Evolutionary conservation across 2,329 filamentous ascomycete species (phyloP), one percentile per base, ranked within the genome.

Genomic region (Aphanocladium album): DNA sequence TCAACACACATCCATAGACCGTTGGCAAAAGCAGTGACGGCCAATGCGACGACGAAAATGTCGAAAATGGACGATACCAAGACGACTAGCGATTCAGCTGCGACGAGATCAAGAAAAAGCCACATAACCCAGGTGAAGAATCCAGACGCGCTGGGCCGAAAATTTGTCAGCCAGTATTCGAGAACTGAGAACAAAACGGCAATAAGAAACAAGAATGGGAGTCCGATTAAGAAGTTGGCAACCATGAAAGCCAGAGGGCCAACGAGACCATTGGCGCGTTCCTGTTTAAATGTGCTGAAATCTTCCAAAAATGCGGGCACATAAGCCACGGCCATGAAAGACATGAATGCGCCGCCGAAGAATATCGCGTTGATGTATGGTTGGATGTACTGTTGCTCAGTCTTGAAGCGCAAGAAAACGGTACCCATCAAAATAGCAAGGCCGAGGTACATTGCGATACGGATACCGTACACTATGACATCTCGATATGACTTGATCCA

Each of bases 361-460:
- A 89, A 89, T 56, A 96, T 89, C 52, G 90, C 89, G 71, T 96
- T 96, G 72, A 87, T 91, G 67, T 90, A 89, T 0, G 90, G 86
- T 67, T 91, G 88, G 66, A 96, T 93, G 62, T 89, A 88, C 60
- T 81, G 77, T 70, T 96, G 91, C 0, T 80, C 76, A 0, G 87
- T 80, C 4, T 81, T 76, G 2, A 96, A 79, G 6, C 91, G 85
- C 16, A 96, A 76, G 87, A 90, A 96, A 14, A 96, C 89, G 0
- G 91, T 96, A 5, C 91, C 91, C 88, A 93, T 92, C 83, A 95
- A 88, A 66, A 95, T 84, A 1, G 90, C 90, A 17, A 96, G 79
- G 0, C 85, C 84, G 23, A 68, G 64, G 72, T 96, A 95, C 90
- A 96, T 96, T 45, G 83, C 87, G 46, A 95, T 80, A 3, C 91